phyloP scores from a whole-genome alignment of 2,329 filamentous ascomycete species.

The Raffaelea arxii region DNA sequence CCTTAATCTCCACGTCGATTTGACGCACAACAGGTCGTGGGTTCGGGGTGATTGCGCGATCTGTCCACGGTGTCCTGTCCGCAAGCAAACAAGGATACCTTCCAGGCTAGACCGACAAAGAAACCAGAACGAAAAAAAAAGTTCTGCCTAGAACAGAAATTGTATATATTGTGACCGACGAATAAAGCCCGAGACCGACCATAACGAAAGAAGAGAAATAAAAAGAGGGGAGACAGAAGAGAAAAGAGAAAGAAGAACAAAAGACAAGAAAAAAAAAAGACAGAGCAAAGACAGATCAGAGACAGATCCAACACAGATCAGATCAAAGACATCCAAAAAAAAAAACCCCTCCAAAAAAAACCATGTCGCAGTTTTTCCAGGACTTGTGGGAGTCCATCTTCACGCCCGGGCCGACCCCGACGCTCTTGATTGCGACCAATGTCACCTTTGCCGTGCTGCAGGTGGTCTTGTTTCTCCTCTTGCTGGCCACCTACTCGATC shows the following conservation, averaged over 20 bases:
- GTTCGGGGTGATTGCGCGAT: background rate
- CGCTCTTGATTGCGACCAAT: conserved; percentile 84
- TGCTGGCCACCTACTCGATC: conserved; percentile 74
- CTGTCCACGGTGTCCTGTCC: background rate
- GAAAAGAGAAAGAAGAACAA: background rate
- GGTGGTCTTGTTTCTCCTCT: conserved; percentile 62
- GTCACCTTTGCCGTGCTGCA: conserved; percentile 80
- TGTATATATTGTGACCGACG: background rate
- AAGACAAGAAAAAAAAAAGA: too few relatives aligned
- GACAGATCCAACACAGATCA: too few relatives aligned
- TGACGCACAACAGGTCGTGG: background rate
- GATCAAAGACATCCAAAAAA: background rate
- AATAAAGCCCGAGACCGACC: background rate
- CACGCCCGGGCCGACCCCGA: conserved; percentile 80
- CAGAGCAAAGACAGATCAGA: too few relatives aligned
- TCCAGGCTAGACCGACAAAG: background rate
- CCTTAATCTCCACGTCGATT: background rate
- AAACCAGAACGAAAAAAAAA: background rate
- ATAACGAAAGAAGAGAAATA: background rate
- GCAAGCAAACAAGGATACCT: background rate
- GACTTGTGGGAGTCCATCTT: conserved; percentile 90
- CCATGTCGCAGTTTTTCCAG: conserved; percentile 54
- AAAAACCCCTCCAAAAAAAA: background rate
- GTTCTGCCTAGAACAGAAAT: too few relatives aligned
- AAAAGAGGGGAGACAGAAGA: background rate